A percentile compares a stretch with the other conserved stretches of the same genome.
phyloP scores from a whole-genome alignment of 2,329 filamentous ascomycete species.

The Ophiostoma populinum region DNA sequence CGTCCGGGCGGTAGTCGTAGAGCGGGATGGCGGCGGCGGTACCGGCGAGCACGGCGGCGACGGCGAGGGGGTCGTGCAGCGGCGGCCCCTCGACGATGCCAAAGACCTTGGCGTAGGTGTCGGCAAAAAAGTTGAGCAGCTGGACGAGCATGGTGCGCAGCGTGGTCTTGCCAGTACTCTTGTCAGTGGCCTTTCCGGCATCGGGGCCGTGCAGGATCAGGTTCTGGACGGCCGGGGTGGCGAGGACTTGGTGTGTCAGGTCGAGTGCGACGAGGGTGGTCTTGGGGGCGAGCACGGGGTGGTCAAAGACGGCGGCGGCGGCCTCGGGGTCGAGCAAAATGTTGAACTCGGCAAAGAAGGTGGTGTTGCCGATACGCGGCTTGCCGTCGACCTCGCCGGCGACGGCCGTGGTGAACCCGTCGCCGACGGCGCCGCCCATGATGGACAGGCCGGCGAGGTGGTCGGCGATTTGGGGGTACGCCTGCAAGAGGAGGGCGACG shows the following conservation, averaged over 20 bases:
- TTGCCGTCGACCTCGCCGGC: slow-evolving; percentile 48
- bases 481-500: slow-evolving; percentile 56
- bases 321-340: slow-evolving; percentile 82
- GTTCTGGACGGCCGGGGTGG: slow-evolving; percentile 50
- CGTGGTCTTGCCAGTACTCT: slow-evolving; percentile 26
- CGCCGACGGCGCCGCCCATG: slow-evolving; percentile 84
- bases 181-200: neutral
- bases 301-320: slow-evolving; percentile 55
- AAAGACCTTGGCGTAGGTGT: slow-evolving; percentile 63
- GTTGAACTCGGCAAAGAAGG: slow-evolving; percentile 70
- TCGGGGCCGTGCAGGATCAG: slow-evolving; percentile 37
- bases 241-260: slow-evolving; percentile 77
- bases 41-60: slow-evolving; percentile 61
- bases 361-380: slow-evolving; percentile 46
- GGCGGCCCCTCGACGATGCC: slow-evolving; percentile 70
- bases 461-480: slow-evolving; percentile 52
- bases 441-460: slow-evolving; percentile 70
- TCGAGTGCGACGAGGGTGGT: slow-evolving; percentile 77
- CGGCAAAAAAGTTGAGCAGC: slow-evolving; percentile 76
- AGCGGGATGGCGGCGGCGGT: slow-evolving; percentile 33
- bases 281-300: slow-evolving; percentile 52
- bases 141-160: slow-evolving; percentile 71
- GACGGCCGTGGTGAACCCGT: slow-evolving; percentile 59
- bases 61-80: slow-evolving; percentile 81
- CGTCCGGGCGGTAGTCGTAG: slow-evolving; percentile 30